Evolutionary conservation across 495 filamentous ascomycete species (phyloP).

Genomic region (Annulohypoxylon bovei): DNA sequence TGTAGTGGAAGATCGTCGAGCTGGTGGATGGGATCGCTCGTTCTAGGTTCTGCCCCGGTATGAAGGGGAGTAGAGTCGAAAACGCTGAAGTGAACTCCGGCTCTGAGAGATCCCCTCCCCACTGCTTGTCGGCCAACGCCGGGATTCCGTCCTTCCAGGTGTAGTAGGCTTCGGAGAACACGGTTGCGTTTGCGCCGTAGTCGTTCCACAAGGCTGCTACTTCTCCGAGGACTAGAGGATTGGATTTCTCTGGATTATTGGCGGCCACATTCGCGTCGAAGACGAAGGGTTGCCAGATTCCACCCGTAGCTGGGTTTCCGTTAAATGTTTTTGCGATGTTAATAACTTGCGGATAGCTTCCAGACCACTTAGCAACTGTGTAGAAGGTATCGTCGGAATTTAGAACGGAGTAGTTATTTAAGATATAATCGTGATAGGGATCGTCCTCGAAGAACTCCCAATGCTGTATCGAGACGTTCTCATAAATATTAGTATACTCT

Average conservation of each 20-base stretch:
- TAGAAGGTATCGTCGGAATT: constrained; percentile 64
- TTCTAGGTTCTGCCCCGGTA: constrained; percentile 61
- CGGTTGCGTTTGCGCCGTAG: constrained; percentile 59
- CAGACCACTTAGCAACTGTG: constrained; percentile 59
- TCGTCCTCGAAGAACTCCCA: constrained; percentile 59
- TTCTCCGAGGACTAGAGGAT: constrained; percentile 55
- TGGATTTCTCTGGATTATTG: constrained; percentile 56
- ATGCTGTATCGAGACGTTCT: constrained; percentile 52
- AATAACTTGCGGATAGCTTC: constrained; percentile 54
- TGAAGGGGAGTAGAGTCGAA: constrained; percentile 46
- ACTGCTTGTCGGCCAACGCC: constrained; percentile 65
- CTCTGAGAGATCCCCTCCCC: constrained; percentile 58
- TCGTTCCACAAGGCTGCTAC: constrained; percentile 63
- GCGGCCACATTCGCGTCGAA: constrained; percentile 57
- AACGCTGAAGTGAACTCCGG: constrained; percentile 54
- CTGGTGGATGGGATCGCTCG: constrained; percentile 51
- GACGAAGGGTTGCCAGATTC: constrained; percentile 55
- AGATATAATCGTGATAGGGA: constrained; percentile 59
- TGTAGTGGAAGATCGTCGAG: constrained; percentile 56
- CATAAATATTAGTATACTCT: constrained; percentile 55
- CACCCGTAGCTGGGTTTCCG: constrained; percentile 52
- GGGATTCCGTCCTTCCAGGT: constrained; percentile 59
- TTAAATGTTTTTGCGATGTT: constrained; percentile 57
- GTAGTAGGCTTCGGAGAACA: constrained; percentile 60
- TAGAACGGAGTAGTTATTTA: constrained; percentile 61